Conservation (phyloP, 331 rosid species). For the Rhamnella rubrinervis region DNA sequence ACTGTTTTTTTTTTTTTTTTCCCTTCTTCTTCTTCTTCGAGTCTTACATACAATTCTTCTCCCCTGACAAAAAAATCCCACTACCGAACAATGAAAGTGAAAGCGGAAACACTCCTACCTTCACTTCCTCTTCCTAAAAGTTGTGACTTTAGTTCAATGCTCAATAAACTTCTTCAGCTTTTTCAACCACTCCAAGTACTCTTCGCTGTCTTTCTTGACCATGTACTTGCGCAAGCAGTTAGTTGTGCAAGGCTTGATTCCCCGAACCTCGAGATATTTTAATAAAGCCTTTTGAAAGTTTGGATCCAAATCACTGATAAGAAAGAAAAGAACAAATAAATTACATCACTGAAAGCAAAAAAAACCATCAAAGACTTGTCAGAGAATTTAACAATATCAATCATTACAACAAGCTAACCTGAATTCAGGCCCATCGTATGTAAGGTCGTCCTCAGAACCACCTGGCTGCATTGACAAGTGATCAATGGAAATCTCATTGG, state of each 20-base stretch:
- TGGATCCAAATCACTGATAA: slow-evolving; percentile 78
- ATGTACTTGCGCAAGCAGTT: slow-evolving; percentile 65
- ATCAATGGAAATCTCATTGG: slow-evolving; percentile 66
- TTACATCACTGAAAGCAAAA: slow-evolving; percentile 1
- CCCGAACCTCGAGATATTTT: slow-evolving; percentile 73
- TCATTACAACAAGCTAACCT: background rate
- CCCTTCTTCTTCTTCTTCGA: background rate
- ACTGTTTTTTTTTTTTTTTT: too few relatives aligned
- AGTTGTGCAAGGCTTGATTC: slow-evolving; percentile 55
- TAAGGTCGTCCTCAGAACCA: slow-evolving; percentile 45
- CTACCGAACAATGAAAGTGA: slow-evolving; percentile 6
- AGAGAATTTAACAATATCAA: too few relatives aligned
- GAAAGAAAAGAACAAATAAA: background rate
- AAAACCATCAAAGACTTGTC: background rate
- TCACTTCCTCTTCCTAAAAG: slow-evolving; percentile 29
- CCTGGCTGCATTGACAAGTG: slow-evolving; percentile 61
- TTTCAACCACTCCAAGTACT: slow-evolving; percentile 75
- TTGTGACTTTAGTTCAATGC: slow-evolving; percentile 28
- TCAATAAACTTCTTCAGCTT: slow-evolving; percentile 66
- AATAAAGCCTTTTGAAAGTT: slow-evolving; percentile 73
- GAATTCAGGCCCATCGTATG: slow-evolving; percentile 89
- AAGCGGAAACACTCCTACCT: slow-evolving; percentile 33
- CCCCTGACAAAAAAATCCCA: background rate
- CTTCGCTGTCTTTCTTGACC: slow-evolving; percentile 57
- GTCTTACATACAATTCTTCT: background rate